These are phyloP conservation scores for Orobanche coerulescens DNA, from an alignment of 257 asterid species.

Conservation along the genomic window DNA sequence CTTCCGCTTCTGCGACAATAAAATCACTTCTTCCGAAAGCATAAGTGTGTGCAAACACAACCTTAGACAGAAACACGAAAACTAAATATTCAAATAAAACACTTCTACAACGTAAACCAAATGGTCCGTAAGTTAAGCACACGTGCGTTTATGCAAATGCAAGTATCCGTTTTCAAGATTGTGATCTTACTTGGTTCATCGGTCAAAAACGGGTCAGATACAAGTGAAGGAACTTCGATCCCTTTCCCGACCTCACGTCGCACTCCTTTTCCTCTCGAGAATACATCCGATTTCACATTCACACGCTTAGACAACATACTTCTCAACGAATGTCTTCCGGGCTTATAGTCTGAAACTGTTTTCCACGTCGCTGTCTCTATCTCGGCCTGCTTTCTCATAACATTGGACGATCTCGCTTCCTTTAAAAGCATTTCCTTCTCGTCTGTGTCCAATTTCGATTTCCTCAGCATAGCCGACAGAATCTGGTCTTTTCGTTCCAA, in stretches of 20 bases:
- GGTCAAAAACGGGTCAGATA: slow-evolving; percentile 30
- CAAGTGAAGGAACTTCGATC: slow-evolving; percentile 24
- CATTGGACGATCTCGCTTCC: slow-evolving; percentile 56
- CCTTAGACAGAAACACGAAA: not conserved
- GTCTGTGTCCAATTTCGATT: slow-evolving; percentile 57
- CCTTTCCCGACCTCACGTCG: slow-evolving; percentile 27
- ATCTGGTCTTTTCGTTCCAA: slow-evolving; percentile 82
- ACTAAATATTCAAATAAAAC: too few relatives aligned
- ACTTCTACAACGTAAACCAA: too few relatives aligned
- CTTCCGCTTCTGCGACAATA: too few relatives aligned
- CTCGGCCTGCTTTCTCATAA: slow-evolving; percentile 54
- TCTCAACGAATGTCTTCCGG: slow-evolving; percentile 50
- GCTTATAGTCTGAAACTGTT: slow-evolving; percentile 36
- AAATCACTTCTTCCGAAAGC: too few relatives aligned
- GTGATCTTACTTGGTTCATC: slow-evolving; percentile 44
- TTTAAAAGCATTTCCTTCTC: slow-evolving; percentile 68
- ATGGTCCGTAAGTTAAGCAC: not conserved
- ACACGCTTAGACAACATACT: slow-evolving; percentile 56
- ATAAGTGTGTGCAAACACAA: too few relatives aligned
- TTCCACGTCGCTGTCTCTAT: slow-evolving; percentile 41
- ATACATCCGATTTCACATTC: slow-evolving; percentile 31
- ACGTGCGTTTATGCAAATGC: not conserved
- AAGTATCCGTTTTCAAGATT: slow-evolving; percentile 11
- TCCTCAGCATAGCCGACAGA: slow-evolving; percentile 79
- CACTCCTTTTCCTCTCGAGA: slow-evolving; percentile 33